Base-by-base conservation (phyloP, 2,329 filamentous ascomycete species). In the Erysiphe neolycopersici region DNA sequence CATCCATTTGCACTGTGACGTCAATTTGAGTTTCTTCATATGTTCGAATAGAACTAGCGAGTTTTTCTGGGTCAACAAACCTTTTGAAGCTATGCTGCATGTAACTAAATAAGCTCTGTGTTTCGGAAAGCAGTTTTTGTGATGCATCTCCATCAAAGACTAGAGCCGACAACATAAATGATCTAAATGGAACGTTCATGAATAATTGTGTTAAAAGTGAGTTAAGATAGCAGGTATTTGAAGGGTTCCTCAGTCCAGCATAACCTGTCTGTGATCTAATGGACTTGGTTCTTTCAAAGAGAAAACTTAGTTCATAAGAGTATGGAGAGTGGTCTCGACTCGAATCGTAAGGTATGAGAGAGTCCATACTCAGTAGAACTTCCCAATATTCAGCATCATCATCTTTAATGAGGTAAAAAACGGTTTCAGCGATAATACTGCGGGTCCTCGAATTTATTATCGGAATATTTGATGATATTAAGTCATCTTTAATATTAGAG, bases 171-270 rank as follows among this genome's bases (percentile, higher is more conserved):
- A 95, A 66, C 51, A 98, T 79, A 58, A 95, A 93, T 14, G 71
- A 68, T 16, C 89, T 76, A 54, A 98, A 95, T 6, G 73, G 68
- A 14, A 80, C 62, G 55, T 98, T 95, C 83, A 94, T 95, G 63
- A 87, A 98, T 0, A 98, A 70, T 56, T 98, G 89, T 0, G 84
- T 87, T 47, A 95, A 68, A 0, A 98, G 64, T 0, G 89, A 95
- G 57, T 98, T 98, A 56, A 95, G 69, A 57, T 98, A 98, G 60
- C 89, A 98, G 0, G 91, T 95, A 56, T 94, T 93, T 10, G 83
- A 89, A 14, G 94, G 68, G 53, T 98, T 98, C 45, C 70, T 70
- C n/a, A 98, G 61, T 1, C 89, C 89, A n/a, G 79, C 73, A 56
- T 92, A 92, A 17, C 83, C 84, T 48, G 79, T 79, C 1, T 71